phyloP scores from a whole-genome alignment of 805 yeast genomes.

The Jamesozyma gamospora region DNA sequence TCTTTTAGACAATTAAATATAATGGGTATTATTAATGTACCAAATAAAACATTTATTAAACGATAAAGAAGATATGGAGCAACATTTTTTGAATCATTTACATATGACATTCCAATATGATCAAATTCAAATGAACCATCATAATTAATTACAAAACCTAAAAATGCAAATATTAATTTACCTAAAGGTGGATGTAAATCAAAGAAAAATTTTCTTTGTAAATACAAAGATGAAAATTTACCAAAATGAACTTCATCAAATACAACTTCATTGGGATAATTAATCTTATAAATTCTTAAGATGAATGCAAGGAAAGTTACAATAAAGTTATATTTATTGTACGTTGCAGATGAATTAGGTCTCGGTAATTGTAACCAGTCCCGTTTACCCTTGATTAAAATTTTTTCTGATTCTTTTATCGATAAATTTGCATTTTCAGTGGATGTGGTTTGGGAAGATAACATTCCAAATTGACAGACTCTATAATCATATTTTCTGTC shows the following conservation, averaged over 20 bases:
- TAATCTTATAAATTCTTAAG: conserved; percentile 51
- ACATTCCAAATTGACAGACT: no score
- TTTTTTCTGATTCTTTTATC: no score
- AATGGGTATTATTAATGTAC: conserved; percentile 72
- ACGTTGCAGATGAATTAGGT: conserved; percentile 21
- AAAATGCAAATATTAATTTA: conserved; percentile 78
- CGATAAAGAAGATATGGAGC: conserved; percentile 79
- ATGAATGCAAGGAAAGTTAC: conserved; percentile 61
- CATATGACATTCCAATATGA: conserved; percentile 51
- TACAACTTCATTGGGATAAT: conserved; percentile 64
- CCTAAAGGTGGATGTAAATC: conserved; percentile 98
- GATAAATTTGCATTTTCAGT: no score
- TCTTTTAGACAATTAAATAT: conserved; percentile 81
- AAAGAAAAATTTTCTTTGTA: conserved; percentile 84
- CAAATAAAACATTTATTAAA: conserved; percentile 63
- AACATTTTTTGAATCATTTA: conserved; percentile 47
- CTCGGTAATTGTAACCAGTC: not conserved
- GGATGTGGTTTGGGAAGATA: no score
- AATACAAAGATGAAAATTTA: conserved; percentile 72
- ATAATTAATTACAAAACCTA: conserved; percentile 82
- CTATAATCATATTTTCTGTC: no score
- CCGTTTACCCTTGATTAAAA: no score
- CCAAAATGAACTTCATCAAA: conserved; percentile 87
- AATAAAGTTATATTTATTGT: conserved; percentile 40
- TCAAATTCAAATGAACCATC: conserved; percentile 86